Conservation (phyloP, 2,329 filamentous ascomycete genomes). For the Calonectria montana region DNA sequence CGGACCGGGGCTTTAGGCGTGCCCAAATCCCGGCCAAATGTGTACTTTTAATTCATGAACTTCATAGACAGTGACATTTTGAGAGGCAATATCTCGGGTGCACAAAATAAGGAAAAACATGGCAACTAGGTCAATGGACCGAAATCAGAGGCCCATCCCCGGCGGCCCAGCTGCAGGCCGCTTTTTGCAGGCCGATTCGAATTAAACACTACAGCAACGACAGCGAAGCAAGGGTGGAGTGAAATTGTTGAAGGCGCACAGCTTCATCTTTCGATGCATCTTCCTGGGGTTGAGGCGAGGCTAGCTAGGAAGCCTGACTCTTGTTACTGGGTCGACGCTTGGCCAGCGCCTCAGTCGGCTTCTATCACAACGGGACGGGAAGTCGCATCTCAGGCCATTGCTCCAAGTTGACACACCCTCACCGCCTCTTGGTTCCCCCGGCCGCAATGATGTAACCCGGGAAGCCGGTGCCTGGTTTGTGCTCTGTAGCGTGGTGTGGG, state of each 20-base stretch:
- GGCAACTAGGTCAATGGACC: not conserved
- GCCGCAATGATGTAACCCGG: conserved; percentile 40
- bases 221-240: conserved; percentile 5
- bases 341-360: conserved; percentile 25
- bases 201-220: conserved; percentile 8
- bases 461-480: conserved; percentile 34
- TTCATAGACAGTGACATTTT: conserved; percentile 5
- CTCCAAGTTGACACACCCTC: conserved; percentile 36
- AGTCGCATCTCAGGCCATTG: conserved; percentile 35
- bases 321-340: conserved; percentile 42
- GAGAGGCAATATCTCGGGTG: conserved; percentile 12
- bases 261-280: not conserved
- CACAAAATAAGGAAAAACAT: conserved; percentile 7
- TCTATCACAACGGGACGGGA: conserved; percentile 33
- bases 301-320: not conserved
- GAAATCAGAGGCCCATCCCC: not conserved
- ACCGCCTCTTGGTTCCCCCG: conserved; percentile 40
- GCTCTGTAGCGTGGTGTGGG: conserved; percentile 18
- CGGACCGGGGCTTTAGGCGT: conserved; percentile 24
- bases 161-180: not conserved
- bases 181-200: not conserved
- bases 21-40: not conserved
- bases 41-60: conserved; percentile 15
- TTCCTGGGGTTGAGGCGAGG: conserved; percentile 11
- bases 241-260: conserved; percentile 8